These are phyloP conservation scores for Dentipellis sp. DNA, from an alignment of 768 basidiomycete species.

Conservation along the genomic window DNA sequence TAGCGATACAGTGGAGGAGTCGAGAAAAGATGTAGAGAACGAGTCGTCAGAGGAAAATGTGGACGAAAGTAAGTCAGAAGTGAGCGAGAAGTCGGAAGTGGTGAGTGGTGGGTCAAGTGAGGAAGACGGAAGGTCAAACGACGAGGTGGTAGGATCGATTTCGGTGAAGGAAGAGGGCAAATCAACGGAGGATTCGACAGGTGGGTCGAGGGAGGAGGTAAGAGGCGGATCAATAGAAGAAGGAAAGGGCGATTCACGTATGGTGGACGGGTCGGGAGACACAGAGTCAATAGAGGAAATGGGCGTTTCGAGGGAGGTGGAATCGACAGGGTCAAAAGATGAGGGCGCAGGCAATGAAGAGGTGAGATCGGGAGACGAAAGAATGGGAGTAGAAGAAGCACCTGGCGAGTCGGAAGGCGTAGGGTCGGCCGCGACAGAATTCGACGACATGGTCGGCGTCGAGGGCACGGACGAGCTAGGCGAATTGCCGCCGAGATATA, in stretches of 20 bases:
- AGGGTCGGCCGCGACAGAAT: neutral
- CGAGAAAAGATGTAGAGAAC: neutral
- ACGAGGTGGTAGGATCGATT: neutral
- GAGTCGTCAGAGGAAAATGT: neutral
- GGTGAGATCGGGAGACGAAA: neutral
- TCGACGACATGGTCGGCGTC: neutral
- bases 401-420: neutral
- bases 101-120: too few species aligned
- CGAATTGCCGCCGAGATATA: neutral
- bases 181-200: too few species aligned
- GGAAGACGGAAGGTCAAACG: neutral
- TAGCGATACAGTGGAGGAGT: conserved; percentile 3
- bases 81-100: too few species aligned
- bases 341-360: neutral
- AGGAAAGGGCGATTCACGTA: neutral
- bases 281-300: neutral
- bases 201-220: too few species aligned
- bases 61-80: too few species aligned
- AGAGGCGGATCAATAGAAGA: too few species aligned
- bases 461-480: neutral
- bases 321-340: too few species aligned
- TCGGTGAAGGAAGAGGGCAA: too few species aligned
- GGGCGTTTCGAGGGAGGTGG: neutral
- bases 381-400: neutral
- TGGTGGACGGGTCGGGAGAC: neutral